These are phyloP conservation scores for Ascochyta lentis DNA, from an alignment of 2,329 filamentous ascomycete species.

Conservation along the genomic window DNA sequence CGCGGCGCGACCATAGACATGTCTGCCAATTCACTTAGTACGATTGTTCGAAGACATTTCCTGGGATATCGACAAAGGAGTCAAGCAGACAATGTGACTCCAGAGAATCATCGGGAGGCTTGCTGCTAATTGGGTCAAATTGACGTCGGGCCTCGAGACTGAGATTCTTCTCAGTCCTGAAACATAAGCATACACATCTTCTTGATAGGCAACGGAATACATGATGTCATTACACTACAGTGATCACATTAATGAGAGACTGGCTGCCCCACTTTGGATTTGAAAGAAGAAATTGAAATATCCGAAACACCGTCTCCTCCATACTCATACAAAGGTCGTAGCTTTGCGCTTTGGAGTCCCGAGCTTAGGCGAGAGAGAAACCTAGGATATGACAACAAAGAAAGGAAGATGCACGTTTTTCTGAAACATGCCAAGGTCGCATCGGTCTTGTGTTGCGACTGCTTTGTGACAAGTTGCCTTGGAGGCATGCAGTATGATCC, in stretches of 20 bases:
- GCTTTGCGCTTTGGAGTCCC: neutral
- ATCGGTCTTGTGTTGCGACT: neutral
- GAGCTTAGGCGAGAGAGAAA: too few species aligned
- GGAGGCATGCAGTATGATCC: neutral
- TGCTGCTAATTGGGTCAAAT: neutral
- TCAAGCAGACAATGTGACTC: too few species aligned
- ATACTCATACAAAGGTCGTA: constrained; percentile 26
- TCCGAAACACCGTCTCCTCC: constrained; percentile 11
- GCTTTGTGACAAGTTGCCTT: neutral
- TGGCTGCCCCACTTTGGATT: constrained; percentile 42
- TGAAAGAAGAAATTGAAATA: constrained; percentile 19
- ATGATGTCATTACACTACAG: constrained; percentile 42
- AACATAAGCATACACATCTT: constrained; percentile 6
- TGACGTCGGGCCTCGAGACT: too few species aligned
- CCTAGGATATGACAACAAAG: neutral
- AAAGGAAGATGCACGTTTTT: neutral
- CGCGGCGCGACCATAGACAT: too few species aligned
- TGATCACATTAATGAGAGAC: constrained; percentile 45
- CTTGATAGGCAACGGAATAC: constrained; percentile 47
- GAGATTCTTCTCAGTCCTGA: too few species aligned
- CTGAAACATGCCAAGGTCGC: neutral
- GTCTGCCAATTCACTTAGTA: neutral
- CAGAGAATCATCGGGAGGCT: neutral
- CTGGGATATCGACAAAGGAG: neutral
- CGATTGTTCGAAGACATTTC: neutral